Percentiles rank a stretch among this genome's conserved stretches.
Conservation (phyloP, 2,329 filamentous ascomycete genomes). For the Pseudogymnoascus sp. region DNA sequence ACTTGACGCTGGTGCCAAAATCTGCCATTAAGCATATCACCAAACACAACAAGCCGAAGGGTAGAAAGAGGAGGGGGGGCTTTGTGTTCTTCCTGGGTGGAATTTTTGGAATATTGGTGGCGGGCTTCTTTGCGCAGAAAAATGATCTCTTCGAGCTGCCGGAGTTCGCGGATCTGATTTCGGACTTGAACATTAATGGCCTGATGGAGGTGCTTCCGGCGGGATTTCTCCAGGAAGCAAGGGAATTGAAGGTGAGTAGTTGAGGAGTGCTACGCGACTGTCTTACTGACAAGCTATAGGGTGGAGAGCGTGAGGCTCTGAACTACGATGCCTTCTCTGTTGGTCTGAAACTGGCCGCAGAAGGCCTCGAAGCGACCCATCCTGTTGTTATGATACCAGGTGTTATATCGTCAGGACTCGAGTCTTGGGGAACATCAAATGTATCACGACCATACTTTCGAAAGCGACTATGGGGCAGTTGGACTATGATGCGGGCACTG, state of each 20-base stretch:
- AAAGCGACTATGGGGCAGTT: slow-evolving; percentile 92
- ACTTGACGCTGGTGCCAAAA: slow-evolving; percentile 43
- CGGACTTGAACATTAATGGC: slow-evolving; percentile 70
- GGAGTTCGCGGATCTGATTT: slow-evolving; percentile 54
- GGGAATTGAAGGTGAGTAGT: slow-evolving; percentile 62
- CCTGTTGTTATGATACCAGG: slow-evolving; percentile 96
- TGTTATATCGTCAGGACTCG: slow-evolving; percentile 92
- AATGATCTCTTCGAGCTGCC: slow-evolving; percentile 83
- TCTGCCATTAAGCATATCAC: slow-evolving; percentile 31
- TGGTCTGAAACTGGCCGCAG: slow-evolving; percentile 69
- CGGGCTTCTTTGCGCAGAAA: slow-evolving; percentile 80
- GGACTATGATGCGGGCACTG: slow-evolving; percentile 96
- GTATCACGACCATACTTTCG: slow-evolving; percentile 83
- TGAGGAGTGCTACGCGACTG: slow-evolving; percentile 13
- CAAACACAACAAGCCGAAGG: slow-evolving; percentile 31
- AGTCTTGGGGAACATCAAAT: slow-evolving; percentile 91
- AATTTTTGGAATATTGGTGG: slow-evolving; percentile 80
- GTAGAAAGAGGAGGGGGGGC: slow-evolving; percentile 64
- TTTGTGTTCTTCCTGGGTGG: slow-evolving; percentile 84
- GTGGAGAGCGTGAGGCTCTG: slow-evolving; percentile 78
- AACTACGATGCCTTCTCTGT: slow-evolving; percentile 92
- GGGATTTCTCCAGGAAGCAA: slow-evolving; percentile 75
- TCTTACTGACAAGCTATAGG: slow-evolving; percentile 38
- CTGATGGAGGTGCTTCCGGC: slow-evolving; percentile 82
- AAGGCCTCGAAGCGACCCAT: slow-evolving; percentile 74